A percentile compares a stretch with the other conserved stretches of the same genome.
Conservation (phyloP, 306 rosid species). For the Astragalus glycyphyllos region DNA sequence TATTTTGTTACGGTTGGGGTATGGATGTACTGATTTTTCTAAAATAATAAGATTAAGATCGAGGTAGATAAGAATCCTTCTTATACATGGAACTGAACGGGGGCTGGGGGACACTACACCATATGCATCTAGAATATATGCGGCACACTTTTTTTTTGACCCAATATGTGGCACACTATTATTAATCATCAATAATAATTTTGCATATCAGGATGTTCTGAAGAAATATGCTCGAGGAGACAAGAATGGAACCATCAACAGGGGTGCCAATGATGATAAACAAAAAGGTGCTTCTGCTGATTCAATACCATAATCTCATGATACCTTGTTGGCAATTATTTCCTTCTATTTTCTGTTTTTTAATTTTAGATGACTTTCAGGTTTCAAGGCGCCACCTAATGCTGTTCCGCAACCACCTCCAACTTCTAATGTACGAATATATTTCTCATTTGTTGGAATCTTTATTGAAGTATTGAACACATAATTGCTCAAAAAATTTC, state of each 20-base stretch:
- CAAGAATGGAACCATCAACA: slow-evolving; percentile 49
- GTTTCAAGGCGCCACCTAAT: slow-evolving; percentile 48
- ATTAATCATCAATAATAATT: slow-evolving; percentile 43
- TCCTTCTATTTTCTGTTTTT: slow-evolving; percentile 27
- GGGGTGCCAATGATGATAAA: slow-evolving; percentile 37
- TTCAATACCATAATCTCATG: slow-evolving; percentile 33
- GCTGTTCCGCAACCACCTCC: slow-evolving; percentile 52
- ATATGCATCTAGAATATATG: slow-evolving; percentile 19
- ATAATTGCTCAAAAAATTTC: slow-evolving; percentile 22
- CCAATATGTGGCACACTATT: slow-evolving; percentile 22
- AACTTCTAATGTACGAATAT: slow-evolving; percentile 57
- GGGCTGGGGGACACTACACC: slow-evolving; percentile 12
- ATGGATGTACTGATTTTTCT: slow-evolving; percentile 21
- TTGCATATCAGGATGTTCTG: slow-evolving; percentile 66
- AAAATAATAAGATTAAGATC: slow-evolving; percentile 24
- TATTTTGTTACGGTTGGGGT: slow-evolving; percentile 16
- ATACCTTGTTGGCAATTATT: slow-evolving; percentile 29
- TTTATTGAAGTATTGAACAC: slow-evolving; percentile 33
- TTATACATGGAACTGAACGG: slow-evolving; percentile 20
- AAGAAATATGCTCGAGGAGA: slow-evolving; percentile 50
- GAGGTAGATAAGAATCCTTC: slow-evolving; percentile 21
- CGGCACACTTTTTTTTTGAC: no score
- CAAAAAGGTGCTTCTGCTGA: slow-evolving; percentile 50
- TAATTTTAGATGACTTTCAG: slow-evolving; percentile 52
- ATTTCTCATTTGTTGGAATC: slow-evolving; percentile 37